Percentiles rank a stretch among this genome's conserved stretches.
Evolutionary conservation across 2,329 filamentous ascomycete genomes (phyloP).

Genomic region (Chrysosphaeria jannelii): DNA sequence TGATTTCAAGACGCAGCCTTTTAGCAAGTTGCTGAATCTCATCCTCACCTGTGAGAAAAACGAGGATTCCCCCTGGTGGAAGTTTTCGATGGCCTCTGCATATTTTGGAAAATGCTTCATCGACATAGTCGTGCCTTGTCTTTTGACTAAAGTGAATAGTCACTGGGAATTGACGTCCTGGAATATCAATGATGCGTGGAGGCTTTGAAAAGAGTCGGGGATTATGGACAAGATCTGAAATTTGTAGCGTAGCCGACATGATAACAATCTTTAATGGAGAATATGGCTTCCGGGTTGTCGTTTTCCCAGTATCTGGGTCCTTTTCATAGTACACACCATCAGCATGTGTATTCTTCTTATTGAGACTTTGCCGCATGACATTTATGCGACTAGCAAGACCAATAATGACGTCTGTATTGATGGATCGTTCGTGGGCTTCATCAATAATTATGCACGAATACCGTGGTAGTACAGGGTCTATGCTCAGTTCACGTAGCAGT

Average conservation of each 20-base stretch:
- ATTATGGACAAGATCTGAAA: constrained; percentile 76
- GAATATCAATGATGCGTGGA: constrained; percentile 64
- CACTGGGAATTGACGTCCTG: constrained; percentile 76
- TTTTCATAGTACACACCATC: neutral
- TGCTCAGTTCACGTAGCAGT: constrained; percentile 62
- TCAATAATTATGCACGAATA: constrained; percentile 91
- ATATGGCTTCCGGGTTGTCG: constrained; percentile 25
- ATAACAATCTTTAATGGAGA: constrained; percentile 78
- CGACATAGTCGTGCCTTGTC: constrained; percentile 66
- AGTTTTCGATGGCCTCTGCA: constrained; percentile 67
- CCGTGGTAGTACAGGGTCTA: constrained; percentile 63
- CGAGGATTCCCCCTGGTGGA: constrained; percentile 67
- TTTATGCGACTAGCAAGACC: constrained; percentile 89
- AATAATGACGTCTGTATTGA: constrained; percentile 95
- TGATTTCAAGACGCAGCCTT: constrained; percentile 37
- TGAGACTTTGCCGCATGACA: constrained; percentile 44
- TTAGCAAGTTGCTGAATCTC: constrained; percentile 72
- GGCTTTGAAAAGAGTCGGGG: constrained; percentile 42
- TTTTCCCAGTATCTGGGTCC: neutral
- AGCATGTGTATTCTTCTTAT: constrained; percentile 5
- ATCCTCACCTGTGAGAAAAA: constrained; percentile 80
- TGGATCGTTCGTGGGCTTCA: constrained; percentile 86
- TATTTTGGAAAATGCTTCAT: constrained; percentile 71
- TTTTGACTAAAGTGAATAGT: constrained; percentile 64
- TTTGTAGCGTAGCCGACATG: constrained; percentile 86